Evolutionary conservation across 2,329 filamentous ascomycete genomes (phyloP).

Genomic region (Aaosphaeria pasadenensis): DNA sequence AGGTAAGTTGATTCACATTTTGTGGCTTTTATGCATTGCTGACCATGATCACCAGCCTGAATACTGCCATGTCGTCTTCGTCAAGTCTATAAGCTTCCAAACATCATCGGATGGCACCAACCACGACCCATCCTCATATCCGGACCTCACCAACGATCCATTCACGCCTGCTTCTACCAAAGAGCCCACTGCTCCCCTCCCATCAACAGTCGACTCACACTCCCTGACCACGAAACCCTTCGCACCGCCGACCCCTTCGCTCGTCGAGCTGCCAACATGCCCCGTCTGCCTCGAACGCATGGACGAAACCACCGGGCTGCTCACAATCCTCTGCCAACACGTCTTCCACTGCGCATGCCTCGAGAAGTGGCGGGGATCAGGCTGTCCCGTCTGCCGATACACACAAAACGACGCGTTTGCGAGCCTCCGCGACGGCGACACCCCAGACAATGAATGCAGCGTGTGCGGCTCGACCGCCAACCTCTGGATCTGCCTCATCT

Average conservation of each 20-base stretch:
- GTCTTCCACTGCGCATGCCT: slow-evolving; percentile 97
- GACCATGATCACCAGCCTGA: slow-evolving; percentile 60
- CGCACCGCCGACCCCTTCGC: slow-evolving; percentile 74
- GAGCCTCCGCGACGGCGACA: slow-evolving; percentile 36
- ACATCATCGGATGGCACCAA: slow-evolving; percentile 47
- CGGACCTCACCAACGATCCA: slow-evolving; percentile 61
- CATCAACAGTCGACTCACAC: slow-evolving; percentile 31
- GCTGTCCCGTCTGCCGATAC: slow-evolving; percentile 92
- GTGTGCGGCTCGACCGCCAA: slow-evolving; percentile 78
- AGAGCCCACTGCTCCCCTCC: slow-evolving; percentile 34
- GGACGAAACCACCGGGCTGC: slow-evolving; percentile 92
- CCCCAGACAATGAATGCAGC: slow-evolving; percentile 68
- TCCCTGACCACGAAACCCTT: slow-evolving; percentile 59
- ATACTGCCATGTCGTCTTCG: slow-evolving; percentile 91
- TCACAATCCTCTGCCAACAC: slow-evolving; percentile 96
- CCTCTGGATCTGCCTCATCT: slow-evolving; percentile 94
- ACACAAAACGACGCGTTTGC: slow-evolving; percentile 60
- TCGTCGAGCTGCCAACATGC: slow-evolving; percentile 91
- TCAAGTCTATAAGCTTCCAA: slow-evolving; percentile 87
- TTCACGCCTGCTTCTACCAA: slow-evolving; percentile 56
- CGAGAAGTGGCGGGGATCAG: slow-evolving; percentile 91
- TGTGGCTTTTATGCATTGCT: not conserved
- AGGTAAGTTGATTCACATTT: slow-evolving; percentile 53
- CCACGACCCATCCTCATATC: slow-evolving; percentile 51
- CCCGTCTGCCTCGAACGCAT: slow-evolving; percentile 96